Evolutionary conservation across 2,329 filamentous ascomycete genomes (phyloP).

Genomic region (Neopestalotiopsis sp.): DNA sequence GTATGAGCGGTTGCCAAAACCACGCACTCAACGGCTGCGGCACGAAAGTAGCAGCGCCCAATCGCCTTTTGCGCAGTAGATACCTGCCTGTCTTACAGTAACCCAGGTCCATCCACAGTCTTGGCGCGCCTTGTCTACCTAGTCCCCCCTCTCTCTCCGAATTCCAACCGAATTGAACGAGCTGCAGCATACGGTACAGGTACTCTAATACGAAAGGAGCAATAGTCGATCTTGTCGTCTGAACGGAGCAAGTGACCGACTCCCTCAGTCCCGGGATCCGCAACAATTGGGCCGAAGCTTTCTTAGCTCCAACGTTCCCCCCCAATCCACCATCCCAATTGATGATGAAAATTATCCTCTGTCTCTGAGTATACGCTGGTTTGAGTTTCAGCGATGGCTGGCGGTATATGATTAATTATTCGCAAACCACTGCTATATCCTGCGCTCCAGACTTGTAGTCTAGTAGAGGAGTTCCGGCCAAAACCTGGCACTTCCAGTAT

Average conservation of each 20-base stretch:
- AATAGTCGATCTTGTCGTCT: slow-evolving; percentile 27
- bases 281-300: slow-evolving; percentile 31
- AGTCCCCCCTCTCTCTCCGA: slow-evolving; percentile 25
- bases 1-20: neutral
- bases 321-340: neutral
- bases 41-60: too few relatives aligned
- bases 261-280: slow-evolving; percentile 16
- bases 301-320: slow-evolving; percentile 9
- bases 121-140: neutral
- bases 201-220: slow-evolving; percentile 35
- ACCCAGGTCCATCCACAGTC: too few relatives aligned
- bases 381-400: neutral
- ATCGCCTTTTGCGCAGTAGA: too few relatives aligned
- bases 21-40: slow-evolving; percentile 2
- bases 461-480: too few relatives aligned
- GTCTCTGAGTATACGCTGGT: neutral
- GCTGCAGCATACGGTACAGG: slow-evolving; percentile 27
- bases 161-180: slow-evolving; percentile 24
- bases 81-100: neutral
- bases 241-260: slow-evolving; percentile 30
- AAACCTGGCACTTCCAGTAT: too few relatives aligned
- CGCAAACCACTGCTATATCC: too few relatives aligned
- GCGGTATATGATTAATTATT: too few relatives aligned
- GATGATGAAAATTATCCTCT: neutral
- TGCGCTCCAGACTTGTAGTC: too few relatives aligned